Evolutionary conservation across 306 rosid genomes (phyloP), one percentile per base, ranked within the genome.

Genomic region (Vicia villosa): DNA sequence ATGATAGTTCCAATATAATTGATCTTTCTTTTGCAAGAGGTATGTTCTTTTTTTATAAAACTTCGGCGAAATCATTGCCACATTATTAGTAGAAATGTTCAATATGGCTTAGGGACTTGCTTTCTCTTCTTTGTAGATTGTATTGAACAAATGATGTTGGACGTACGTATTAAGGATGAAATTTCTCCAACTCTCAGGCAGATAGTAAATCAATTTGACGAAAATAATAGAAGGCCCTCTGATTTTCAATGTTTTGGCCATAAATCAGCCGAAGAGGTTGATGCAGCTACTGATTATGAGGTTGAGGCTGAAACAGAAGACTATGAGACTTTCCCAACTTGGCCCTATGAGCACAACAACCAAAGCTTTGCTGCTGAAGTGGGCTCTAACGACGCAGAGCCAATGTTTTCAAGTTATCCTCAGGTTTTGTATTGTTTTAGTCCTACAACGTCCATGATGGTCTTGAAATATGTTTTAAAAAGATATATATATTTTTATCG

Each of bases 11-110:
- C 30, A 85, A 85, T 67, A 77, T 74, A 24, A 84, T 90, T 66
- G 97, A 94, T 80, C 87, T 90, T 76, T 94, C 94, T 79, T 94
- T 90, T 66, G 92, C 88, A 51, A 80, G 67, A 80, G 98, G 98
- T 94, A 57, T 69, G 86, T 72, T 81, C 47, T 14, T 68, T 74
- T 74, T 75, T 21, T 15, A 32, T 40, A 43, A 63, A 26, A 13
- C 46, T 73, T 66, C 61, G 63, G 38, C 58, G 13, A 73, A 72
- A 54, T 41, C 45, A 36, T 30, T 73, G 45, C 69, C 60, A 19
- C 56, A 60, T 77, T 47, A 30, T 50, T 50, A 49, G 51, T 28
- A 20, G 62, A 40, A 72, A 56, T 49, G 42, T 70, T 80, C 40
- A 26, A 54, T 46, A 38, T 24, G 42, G 70, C 13, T 5, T 37